Evolutionary conservation across 306 rosid genomes (phyloP).

Genomic region (Arachis stenosperma): DNA sequence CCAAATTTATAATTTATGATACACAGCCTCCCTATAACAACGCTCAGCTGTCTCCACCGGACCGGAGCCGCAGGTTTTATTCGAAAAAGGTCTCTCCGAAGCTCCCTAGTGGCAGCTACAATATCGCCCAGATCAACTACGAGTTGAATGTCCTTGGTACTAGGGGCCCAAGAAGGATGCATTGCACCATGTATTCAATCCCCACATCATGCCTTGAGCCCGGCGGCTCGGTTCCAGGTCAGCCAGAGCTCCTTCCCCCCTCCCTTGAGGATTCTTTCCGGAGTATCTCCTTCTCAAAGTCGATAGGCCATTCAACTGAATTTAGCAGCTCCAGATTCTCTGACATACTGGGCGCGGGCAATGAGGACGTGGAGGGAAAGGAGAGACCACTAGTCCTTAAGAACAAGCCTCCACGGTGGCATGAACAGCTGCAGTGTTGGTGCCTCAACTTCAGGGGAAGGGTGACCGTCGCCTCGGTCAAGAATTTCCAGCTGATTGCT

Average conservation of each 20-base stretch:
- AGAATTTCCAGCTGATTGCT: conserved; percentile 92
- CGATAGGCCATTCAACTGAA: conserved; percentile 71
- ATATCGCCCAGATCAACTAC: conserved; percentile 82
- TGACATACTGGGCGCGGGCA: conserved; percentile 57
- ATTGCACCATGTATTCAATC: conserved; percentile 83
- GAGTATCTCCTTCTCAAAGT: conserved; percentile 81
- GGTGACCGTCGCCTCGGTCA: conserved; percentile 95
- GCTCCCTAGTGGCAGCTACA: conserved; percentile 92
- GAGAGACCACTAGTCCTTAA: conserved; percentile 77
- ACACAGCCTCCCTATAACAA: conserved; percentile 84
- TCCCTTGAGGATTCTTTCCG: conserved; percentile 92
- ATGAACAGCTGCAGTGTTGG: conserved; percentile 98
- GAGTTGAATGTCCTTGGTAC: conserved; percentile 96
- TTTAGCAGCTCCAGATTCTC: conserved; percentile 94
- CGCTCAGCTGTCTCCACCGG: conserved; percentile 73
- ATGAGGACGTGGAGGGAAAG: conserved; percentile 65
- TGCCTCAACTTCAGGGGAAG: conserved; percentile 95
- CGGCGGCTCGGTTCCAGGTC: conserved; percentile 86
- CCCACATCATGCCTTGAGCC: conserved; percentile 73
- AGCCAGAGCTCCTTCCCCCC: conserved; percentile 78
- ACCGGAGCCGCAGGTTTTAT: conserved; percentile 82
- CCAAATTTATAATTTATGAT: conserved; percentile 91
- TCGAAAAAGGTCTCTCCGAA: conserved; percentile 93
- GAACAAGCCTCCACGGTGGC: conserved; percentile 99
- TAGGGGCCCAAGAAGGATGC: conserved; percentile 95